phyloP scores from a whole-genome alignment of 116 monocot genomes.

The Trichopus zeylanicus region DNA sequence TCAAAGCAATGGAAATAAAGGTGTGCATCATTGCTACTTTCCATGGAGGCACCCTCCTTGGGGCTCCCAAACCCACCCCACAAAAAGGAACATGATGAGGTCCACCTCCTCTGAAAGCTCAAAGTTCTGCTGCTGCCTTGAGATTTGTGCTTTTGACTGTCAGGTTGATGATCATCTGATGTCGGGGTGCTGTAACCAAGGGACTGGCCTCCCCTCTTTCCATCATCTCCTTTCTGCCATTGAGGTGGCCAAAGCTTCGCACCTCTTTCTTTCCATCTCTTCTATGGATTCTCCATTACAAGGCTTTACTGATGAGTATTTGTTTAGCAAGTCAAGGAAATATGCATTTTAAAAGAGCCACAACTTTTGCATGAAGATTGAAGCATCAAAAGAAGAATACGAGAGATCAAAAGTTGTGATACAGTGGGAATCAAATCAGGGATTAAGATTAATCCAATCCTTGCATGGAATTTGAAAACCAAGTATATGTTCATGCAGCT shows the following conservation, averaged over 20 bases:
- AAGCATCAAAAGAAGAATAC: neutral
- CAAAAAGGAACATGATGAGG: neutral
- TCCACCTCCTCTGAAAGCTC: neutral
- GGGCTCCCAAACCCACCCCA: neutral
- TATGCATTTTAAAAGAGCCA: neutral
- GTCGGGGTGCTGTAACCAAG: neutral
- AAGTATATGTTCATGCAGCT: neutral
- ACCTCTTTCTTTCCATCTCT: neutral
- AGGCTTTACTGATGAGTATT: too few relatives aligned
- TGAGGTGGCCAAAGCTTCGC: neutral
- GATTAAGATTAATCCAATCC: neutral
- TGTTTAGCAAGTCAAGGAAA: neutral
- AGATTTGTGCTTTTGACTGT: neutral
- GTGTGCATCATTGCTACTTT: constrained; percentile 14
- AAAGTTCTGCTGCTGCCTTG: neutral
- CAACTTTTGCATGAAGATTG: too few relatives aligned
- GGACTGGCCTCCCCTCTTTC: neutral
- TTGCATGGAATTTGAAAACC: neutral
- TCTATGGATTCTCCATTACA: neutral
- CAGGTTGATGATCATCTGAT: too few relatives aligned
- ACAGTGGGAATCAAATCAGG: neutral
- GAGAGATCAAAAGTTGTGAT: neutral
- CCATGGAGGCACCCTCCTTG: constrained; percentile 3
- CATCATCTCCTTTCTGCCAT: neutral
- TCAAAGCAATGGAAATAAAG: neutral